Conservation (phyloP, 192 early-diverging fungal genomes). For the Tieghemiomyces parasiticus region DNA sequence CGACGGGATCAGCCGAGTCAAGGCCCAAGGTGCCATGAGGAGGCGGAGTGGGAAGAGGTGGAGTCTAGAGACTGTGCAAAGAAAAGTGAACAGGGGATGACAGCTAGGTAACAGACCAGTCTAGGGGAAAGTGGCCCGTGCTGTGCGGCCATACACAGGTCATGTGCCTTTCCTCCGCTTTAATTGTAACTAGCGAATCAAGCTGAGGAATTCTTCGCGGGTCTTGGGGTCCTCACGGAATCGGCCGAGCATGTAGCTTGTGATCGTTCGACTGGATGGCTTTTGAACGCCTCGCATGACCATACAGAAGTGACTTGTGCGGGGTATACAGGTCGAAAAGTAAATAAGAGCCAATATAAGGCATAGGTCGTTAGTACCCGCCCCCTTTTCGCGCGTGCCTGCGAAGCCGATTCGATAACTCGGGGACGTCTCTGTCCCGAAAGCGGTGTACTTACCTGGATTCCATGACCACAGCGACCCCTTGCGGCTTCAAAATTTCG, state of each 20-base stretch:
- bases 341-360: too few species aligned
- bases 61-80: too few species aligned
- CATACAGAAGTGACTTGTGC: slow-evolving; percentile 79
- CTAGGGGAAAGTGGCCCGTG: not conserved
- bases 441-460: slow-evolving; percentile 70
- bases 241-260: slow-evolving; percentile 86
- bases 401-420: too few species aligned
- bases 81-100: not conserved
- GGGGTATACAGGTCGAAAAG: slow-evolving; percentile 1
- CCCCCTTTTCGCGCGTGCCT: too few species aligned
- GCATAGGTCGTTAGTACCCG: too few species aligned
- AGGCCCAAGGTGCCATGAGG: not conserved
- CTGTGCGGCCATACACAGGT: not conserved
- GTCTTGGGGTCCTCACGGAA: slow-evolving; percentile 87
- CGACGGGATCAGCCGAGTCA: not conserved
- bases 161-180: not conserved
- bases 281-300: slow-evolving; percentile 96
- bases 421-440: too few species aligned
- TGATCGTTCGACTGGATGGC: slow-evolving; percentile 87
- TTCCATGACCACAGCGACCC: slow-evolving; percentile 96
- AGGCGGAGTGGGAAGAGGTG: too few species aligned
- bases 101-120: not conserved
- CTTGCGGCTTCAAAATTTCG: slow-evolving; percentile 85
- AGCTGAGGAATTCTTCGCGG: slow-evolving; percentile 88
- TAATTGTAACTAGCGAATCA: slow-evolving; percentile 24